Evolutionary conservation across 345 rosid species (phyloP), one percentile per base, ranked within the genome.

Genomic region (Barbarea vulgaris): DNA sequence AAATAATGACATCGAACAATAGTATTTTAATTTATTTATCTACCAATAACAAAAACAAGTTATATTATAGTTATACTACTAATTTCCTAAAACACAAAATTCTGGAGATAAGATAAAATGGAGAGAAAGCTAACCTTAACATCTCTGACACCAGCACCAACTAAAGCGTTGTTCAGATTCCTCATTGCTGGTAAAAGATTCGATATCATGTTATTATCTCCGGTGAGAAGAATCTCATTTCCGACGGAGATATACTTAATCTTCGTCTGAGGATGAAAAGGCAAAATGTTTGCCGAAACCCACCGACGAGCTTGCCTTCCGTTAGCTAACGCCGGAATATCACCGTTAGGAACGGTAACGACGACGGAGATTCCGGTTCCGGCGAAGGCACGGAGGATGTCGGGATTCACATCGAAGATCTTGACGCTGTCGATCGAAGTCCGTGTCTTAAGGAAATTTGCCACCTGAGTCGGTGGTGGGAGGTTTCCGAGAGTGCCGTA

Each of bases 401-500:
- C 87, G 0, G 91, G 91, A 76, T 88, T 82, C 37, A 85, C 67
- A 76, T 92, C 84, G 24, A 88, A 92, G 64, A 92, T 81, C 77
- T 92, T 92, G 47, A 92, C 76, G 44, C 88, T 84, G 63, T 90
- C 87, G 48, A 92, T 86, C 22, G 68, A 81, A 3, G 97, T 92
- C 44, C 67, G 65, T 10, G 96, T 81, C 53, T 79, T 81, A 34
- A 88, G 36, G 82, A 92, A 89, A 64, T 85, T 82, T 12, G 97
- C 93, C n/a, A 92, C 96, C 53, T 85, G 68, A 2, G 84, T 11
- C 0, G 96, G 96, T 0, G 96, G 82, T 0, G 94, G 96, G 21
- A 92, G 97, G 85, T 92, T 89, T 7, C 84, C 91, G 3, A 86
- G 53, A 18, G 92, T 87, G 4, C 97, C 97, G 66, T 92, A 92